Percentiles rank a stretch among this genome's conserved stretches.
These are phyloP conservation scores for Lagenidium sp. DNA, from an alignment of 352 stramenopile species.

Conservation along the genomic window DNA sequence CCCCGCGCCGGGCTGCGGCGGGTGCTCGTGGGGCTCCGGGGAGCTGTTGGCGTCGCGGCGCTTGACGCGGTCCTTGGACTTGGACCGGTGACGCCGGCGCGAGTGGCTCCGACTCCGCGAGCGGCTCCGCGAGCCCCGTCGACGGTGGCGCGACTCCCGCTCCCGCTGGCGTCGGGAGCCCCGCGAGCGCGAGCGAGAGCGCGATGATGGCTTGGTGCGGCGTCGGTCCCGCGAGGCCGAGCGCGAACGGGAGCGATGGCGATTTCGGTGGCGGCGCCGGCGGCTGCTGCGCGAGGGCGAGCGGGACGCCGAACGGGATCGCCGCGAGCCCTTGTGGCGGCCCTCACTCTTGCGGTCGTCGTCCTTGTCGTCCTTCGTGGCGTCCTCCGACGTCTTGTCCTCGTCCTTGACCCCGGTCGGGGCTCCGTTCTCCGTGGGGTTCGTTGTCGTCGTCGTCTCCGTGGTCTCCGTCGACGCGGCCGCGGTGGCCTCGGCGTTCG, in stretches of 20 bases:
- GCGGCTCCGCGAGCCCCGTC: constrained; percentile 36
- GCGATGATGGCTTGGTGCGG: constrained; percentile 22
- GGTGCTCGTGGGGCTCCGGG: constrained; percentile 29
- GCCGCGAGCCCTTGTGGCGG: too few relatives aligned
- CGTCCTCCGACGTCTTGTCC: too few relatives aligned
- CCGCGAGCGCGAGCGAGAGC: constrained; percentile 44
- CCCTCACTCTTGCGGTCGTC: too few relatives aligned
- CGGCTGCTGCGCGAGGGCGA: constrained; percentile 19
- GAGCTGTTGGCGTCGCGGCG: constrained; percentile 48
- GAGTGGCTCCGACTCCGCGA: constrained; percentile 36
- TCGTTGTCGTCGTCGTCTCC: too few relatives aligned
- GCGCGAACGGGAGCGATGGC: constrained; percentile 39
- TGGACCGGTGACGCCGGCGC: constrained; percentile 51
- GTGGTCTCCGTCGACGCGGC: too few relatives aligned
- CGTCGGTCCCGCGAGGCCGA: constrained; percentile 38
- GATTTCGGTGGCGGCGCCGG: constrained; percentile 15
- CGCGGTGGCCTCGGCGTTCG: too few relatives aligned
- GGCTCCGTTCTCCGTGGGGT: too few relatives aligned
- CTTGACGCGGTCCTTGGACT: constrained; percentile 35
- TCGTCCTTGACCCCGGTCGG: too few relatives aligned
- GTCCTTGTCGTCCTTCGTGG: too few relatives aligned
- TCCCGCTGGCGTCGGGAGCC: constrained; percentile 26
- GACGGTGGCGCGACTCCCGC: constrained; percentile 25
- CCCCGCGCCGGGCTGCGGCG: constrained; percentile 7
- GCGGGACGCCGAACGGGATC: constrained; percentile 19